Evolutionary conservation across 1,284 basidiomycete genomes (phyloP).

Genomic region (Ganoderma sinense): DNA sequence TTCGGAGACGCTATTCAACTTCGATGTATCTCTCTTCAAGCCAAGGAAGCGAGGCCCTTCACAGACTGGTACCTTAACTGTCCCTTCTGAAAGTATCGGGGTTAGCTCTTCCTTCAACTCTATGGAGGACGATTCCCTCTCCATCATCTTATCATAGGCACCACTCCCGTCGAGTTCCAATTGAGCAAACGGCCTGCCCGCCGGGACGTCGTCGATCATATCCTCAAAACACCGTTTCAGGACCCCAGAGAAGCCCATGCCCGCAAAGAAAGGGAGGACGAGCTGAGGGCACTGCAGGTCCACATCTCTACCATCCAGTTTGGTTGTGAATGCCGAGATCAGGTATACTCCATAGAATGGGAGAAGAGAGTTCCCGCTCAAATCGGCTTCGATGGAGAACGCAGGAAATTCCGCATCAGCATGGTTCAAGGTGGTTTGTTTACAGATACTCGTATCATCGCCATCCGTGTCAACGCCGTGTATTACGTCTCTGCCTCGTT

Average conservation of each 20-base stretch:
- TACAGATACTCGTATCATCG: slow-evolving; percentile 43
- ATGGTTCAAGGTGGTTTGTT: slow-evolving; percentile 29
- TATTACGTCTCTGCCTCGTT: slow-evolving; percentile 45
- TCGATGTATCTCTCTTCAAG: slow-evolving; percentile 47
- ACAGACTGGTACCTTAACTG: slow-evolving; percentile 55
- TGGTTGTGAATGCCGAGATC: slow-evolving; percentile 63
- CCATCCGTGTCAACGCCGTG: slow-evolving; percentile 55
- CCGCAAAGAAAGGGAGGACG: slow-evolving; percentile 34
- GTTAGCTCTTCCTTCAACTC: slow-evolving; percentile 51
- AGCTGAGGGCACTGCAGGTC: slow-evolving; percentile 41
- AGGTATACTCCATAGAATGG: slow-evolving; percentile 64
- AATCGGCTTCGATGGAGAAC: slow-evolving; percentile 51
- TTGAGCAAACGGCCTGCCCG: slow-evolving; percentile 43
- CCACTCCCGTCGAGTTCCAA: slow-evolving; percentile 47
- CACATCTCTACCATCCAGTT: slow-evolving; percentile 50
- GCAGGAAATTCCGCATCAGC: slow-evolving; percentile 54
- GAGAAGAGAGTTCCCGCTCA: slow-evolving; percentile 44
- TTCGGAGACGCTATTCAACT: slow-evolving; percentile 51
- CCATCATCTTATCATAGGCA: slow-evolving; percentile 37
- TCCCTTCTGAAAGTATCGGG: slow-evolving; percentile 52
- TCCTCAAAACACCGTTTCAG: slow-evolving; percentile 53
- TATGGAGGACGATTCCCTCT: slow-evolving; percentile 44
- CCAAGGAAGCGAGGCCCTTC: slow-evolving; percentile 39
- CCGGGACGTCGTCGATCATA: slow-evolving; percentile 48
- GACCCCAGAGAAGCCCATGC: slow-evolving; percentile 48